These are phyloP conservation scores for Hypoxylon trugodes DNA, from an alignment of 495 filamentous ascomycete genomes.

Conservation along the genomic window DNA sequence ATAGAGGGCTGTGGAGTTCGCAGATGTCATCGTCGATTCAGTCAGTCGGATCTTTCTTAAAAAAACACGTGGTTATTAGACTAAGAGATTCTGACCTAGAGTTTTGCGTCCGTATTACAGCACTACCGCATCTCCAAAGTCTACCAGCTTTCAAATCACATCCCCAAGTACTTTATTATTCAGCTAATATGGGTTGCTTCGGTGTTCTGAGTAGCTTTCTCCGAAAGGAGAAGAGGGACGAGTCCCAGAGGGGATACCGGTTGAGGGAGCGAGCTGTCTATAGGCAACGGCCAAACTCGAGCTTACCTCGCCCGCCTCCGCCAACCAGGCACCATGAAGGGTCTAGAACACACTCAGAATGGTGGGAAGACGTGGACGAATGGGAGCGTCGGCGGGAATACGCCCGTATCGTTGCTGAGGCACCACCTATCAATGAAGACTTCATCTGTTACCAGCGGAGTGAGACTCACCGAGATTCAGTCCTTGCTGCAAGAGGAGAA, in stretches of 20 bases:
- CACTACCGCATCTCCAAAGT: background rate
- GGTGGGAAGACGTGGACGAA: background rate
- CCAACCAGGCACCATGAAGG: no score
- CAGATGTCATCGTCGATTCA: no score
- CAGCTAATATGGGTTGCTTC: background rate
- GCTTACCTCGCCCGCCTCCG: no score
- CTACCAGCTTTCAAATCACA: background rate
- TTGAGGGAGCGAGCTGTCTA: no score
- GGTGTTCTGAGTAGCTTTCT: background rate
- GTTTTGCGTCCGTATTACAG: no score
- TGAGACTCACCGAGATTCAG: conserved; percentile 10
- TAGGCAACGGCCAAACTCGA: no score
- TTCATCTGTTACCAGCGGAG: conserved; percentile 5
- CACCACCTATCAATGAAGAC: background rate
- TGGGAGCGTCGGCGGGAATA: background rate
- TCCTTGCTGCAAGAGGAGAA: conserved; percentile 12
- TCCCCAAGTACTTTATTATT: background rate
- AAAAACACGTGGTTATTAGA: no score
- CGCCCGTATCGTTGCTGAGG: background rate
- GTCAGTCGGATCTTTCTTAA: no score
- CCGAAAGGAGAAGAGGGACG: background rate
- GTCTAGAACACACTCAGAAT: no score
- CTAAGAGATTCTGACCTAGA: no score
- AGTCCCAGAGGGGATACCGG: no score
- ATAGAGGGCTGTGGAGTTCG: no score